phyloP scores from a whole-genome alignment of 2,329 filamentous ascomycete species.

The Talaromyces amestolkiae region DNA sequence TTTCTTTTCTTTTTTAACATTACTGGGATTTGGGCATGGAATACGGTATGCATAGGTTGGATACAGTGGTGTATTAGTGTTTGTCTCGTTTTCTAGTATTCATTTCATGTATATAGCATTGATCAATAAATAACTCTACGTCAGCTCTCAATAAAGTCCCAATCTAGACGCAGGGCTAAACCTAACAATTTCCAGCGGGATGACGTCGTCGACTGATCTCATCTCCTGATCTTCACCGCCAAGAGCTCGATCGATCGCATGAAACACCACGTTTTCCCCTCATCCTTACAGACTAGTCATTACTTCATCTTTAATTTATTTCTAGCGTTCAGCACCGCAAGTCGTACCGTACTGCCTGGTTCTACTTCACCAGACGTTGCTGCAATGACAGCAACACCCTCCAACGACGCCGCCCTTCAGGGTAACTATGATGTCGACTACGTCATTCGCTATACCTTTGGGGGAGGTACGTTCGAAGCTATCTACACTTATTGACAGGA shows the following conservation, averaged over 20 bases:
- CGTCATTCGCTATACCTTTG: conserved; percentile 77
- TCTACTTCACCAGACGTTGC: neutral
- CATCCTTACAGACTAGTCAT: neutral
- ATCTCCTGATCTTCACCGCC: neutral
- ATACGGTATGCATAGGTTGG: conserved; percentile 6
- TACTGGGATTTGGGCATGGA: neutral
- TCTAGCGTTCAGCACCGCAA: neutral
- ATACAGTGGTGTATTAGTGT: neutral
- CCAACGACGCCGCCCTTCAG: conserved; percentile 32
- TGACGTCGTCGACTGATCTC: conserved; percentile 5
- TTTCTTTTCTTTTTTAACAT: neutral
- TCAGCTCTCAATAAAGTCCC: neutral
- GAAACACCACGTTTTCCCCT: neutral
- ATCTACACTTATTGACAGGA: neutral
- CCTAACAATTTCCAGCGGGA: neutral
- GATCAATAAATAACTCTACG: neutral
- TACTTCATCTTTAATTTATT: too few relatives aligned
- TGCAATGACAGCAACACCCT: conserved; percentile 31
- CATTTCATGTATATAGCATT: conserved; percentile 6
- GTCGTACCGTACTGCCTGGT: neutral
- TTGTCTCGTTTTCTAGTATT: neutral
- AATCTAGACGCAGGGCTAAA: neutral
- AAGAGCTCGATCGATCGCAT: neutral
- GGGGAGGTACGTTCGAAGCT: conserved; percentile 54
- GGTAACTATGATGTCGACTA: conserved; percentile 77